phyloP scores from a whole-genome alignment of 495 filamentous ascomycete genomes.

The Filosporella fistucella region DNA sequence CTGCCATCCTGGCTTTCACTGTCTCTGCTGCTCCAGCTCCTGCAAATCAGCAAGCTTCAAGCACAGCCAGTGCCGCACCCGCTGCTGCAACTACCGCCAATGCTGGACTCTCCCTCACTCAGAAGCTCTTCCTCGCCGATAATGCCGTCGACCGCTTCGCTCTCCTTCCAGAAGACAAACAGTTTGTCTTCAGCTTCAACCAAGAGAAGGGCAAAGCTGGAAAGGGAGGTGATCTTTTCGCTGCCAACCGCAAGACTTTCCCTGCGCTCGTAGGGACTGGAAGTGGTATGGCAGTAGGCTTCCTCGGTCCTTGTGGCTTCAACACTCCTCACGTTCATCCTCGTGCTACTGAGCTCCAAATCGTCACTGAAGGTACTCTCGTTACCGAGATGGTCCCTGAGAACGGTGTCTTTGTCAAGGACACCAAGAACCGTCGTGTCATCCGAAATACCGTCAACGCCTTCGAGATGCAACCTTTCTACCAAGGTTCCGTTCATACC shows the following conservation, averaged over 20 bases:
- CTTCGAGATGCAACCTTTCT: constrained; percentile 38
- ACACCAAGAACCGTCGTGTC: constrained; percentile 13
- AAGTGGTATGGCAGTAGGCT: constrained; percentile 33
- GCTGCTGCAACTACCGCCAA: constrained; percentile 1
- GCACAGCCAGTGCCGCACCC: constrained; percentile 1
- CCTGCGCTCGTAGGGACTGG: constrained; percentile 38
- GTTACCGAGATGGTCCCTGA: constrained; percentile 37
- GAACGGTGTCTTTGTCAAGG: constrained; percentile 27
- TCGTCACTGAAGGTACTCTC: constrained; percentile 29
- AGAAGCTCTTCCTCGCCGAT: constrained; percentile 20
- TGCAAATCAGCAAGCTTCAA: background rate
- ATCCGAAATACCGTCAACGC: constrained; percentile 28
- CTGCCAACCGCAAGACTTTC: constrained; percentile 37
- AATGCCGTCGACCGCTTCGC: constrained; percentile 26
- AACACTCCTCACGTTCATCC: constrained; percentile 46
- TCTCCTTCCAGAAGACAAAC: constrained; percentile 26
- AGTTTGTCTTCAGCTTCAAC: constrained; percentile 29
- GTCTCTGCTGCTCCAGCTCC: constrained; percentile 6
- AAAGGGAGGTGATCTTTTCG: constrained; percentile 23
- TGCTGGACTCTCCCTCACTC: constrained; percentile 13
- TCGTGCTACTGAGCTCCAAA: constrained; percentile 40
- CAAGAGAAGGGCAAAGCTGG: constrained; percentile 18
- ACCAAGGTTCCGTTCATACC: constrained; percentile 39
- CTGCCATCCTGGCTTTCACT: constrained; percentile 19
- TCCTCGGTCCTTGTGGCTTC: constrained; percentile 37